phyloP scores from a whole-genome alignment of 257 asterid species.

The Anisodus tanguticus region DNA sequence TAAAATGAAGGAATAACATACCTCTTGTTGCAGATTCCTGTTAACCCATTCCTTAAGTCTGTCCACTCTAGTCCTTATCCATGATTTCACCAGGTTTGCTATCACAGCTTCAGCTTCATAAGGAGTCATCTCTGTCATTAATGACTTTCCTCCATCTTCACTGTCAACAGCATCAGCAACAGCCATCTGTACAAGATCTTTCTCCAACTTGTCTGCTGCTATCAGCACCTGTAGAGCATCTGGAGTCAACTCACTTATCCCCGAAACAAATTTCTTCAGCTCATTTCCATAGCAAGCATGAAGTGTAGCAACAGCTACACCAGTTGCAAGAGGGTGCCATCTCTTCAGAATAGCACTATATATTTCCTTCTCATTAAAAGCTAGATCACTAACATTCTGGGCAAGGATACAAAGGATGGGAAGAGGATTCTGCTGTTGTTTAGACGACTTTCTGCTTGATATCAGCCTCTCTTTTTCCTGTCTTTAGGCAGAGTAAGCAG shows the following conservation, averaged over 20 bases:
- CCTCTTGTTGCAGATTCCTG: slow-evolving; percentile 88
- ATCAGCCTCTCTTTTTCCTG: slow-evolving; percentile 85
- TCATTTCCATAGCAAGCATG: slow-evolving; percentile 81
- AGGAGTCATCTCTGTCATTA: slow-evolving; percentile 93
- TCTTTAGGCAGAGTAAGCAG: slow-evolving; percentile 63
- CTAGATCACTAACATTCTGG: slow-evolving; percentile 73
- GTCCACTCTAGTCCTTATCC: slow-evolving; percentile 81
- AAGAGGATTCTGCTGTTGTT: slow-evolving; percentile 67
- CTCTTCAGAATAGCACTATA: slow-evolving; percentile 78
- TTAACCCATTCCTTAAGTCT: slow-evolving; percentile 85
- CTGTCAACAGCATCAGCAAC: slow-evolving; percentile 88
- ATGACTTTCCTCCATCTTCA: slow-evolving; percentile 96
- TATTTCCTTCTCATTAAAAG: slow-evolving; percentile 88
- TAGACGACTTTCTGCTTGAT: slow-evolving; percentile 67
- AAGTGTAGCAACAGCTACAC: slow-evolving; percentile 89
- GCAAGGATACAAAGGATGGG: slow-evolving; percentile 80
- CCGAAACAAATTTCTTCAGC: slow-evolving; percentile 68
- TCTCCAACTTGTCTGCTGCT: slow-evolving; percentile 87
- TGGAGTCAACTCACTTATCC: slow-evolving; percentile 80
- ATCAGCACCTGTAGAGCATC: slow-evolving; percentile 89
- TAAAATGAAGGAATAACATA: slow-evolving; percentile 33
- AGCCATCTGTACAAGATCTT: slow-evolving; percentile 88
- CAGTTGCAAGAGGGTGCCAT: slow-evolving; percentile 90
- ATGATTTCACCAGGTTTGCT: slow-evolving; percentile 66
- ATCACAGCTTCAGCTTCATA: slow-evolving; percentile 87